Evolutionary conservation across 305 asterid genomes (phyloP), one percentile per base, ranked within the genome.

Genomic region (Fraxinus latifolia): DNA sequence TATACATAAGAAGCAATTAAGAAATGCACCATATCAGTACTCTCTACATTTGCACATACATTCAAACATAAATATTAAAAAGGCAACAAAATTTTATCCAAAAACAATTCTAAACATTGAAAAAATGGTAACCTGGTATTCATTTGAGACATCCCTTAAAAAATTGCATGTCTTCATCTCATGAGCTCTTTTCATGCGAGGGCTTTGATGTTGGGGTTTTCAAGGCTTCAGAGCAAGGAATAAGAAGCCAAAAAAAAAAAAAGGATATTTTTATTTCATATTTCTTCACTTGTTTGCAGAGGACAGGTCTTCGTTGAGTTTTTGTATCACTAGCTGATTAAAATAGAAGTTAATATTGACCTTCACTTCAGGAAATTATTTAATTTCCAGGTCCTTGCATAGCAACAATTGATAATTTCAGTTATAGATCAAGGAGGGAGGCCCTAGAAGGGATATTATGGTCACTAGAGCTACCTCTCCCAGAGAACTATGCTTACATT

Each of bases 171-270:
- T 27, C 71, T 79, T 80, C 39, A 77, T 39, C 83, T 74, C 34
- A 47, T 68, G 29, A 47, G 17, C 33, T 50, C 78, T 77, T 74
- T 32, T 62, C 37, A 29, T 32, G 53, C 39, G 70, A 79, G 6
- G 47, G 71, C 84, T 82, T 62, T 27, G 84, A 60, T 34, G 62
- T 53, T 27, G 29, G 68, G 29, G 80, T 9, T 74, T 77, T 78
- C 17, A 21, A 23, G 60, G 19, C 70, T 65, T 60, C 74, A 31
- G 19, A 50, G 17, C 39, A 81, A 76, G 23, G 82, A 76, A 78
- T 77, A 67, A 53, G 33, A 71, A 25, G 42, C 42, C 47, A 36
- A 55, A 76, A 47, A 39, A 76, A 47, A 39, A 70, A 60, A 23
- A 68, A 9, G 4, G 0, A 5, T 77, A 36, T 36, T 6, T 6